Base-by-base conservation (phyloP, 2,329 filamentous ascomycete species). In the Cryphonectria japonica region DNA sequence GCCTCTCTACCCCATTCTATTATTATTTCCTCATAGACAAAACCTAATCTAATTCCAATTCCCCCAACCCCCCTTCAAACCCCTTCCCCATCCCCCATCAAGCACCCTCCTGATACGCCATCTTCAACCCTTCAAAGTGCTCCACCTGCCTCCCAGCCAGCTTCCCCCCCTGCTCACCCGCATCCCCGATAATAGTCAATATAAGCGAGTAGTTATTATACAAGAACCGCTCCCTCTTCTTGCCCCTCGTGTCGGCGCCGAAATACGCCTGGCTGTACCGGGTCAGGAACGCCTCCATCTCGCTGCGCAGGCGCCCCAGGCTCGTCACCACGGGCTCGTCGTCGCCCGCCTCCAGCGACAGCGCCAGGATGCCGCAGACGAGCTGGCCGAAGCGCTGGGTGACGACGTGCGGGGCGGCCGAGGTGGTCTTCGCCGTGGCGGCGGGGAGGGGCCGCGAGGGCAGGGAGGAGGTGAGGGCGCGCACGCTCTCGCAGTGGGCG, bases 351-450 rank as follows among this genome's bases (percentile, higher is more conserved):
- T 98, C 95, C n/a, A 90, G 89, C 77, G 93, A 97, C 60, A 99
- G 86, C 0, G 89, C 85, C 41, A 98, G 82, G 41, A 98, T 92
- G 2, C 93, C 94, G 74, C 97, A 93, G 65, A 97, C 82, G 66
- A 99, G 90, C 81, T 98, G 95, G 0, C 93, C 96, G 78, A 98
- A 98, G n/a, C 94, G 90, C 80, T 99, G 96, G 0, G 96, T 98
- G 26, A 97, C 86, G 67, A 95, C 91, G 76, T 98, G 96, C 0
- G 96, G 96, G 1, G 96, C 96, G 0, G 92, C 92, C 1, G 91
- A 93, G 69, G 91, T 86, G 75, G 86, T 84, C 70, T 86, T 83
- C 32, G 91, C 87, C 1, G 85, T 80, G 80, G 73, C 82, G 71
- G 74, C 80, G 73, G 80, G 78, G 64, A 78, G 82, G 54, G 81